Evolutionary conservation across 2,329 filamentous ascomycete species (phyloP).

Genomic region (Diaporthe batatas): DNA sequence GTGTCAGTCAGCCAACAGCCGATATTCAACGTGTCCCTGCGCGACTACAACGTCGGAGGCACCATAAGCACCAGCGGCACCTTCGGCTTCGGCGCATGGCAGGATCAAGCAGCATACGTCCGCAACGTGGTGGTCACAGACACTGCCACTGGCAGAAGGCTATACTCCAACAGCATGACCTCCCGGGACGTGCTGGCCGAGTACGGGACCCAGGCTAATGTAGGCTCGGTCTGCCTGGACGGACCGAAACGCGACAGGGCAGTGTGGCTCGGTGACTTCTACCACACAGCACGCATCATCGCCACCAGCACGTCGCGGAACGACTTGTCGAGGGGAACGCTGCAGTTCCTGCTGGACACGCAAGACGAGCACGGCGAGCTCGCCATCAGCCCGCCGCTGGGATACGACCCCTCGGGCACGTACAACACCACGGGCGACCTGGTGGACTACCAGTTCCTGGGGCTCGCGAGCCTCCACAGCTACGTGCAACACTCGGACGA

Average conservation of each 20-base stretch:
- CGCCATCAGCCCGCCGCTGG: conserved; percentile 39
- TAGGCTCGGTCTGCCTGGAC: conserved; percentile 55
- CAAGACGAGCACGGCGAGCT: background rate
- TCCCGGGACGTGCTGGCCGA: conserved; percentile 49
- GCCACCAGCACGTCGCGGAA: conserved; percentile 51
- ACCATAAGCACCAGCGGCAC: conserved; percentile 47
- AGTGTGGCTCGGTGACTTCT: conserved; percentile 58
- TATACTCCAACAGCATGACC: conserved; percentile 52
- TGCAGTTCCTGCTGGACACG: conserved; percentile 49
- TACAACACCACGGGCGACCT: conserved; percentile 32
- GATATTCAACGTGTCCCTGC: conserved; percentile 42
- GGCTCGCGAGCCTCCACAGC: conserved; percentile 41
- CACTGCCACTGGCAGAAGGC: conserved; percentile 47
- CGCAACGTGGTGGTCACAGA: conserved; percentile 51
- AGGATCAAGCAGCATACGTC: conserved; percentile 55
- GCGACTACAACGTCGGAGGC: conserved; percentile 24
- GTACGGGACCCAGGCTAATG: conserved; percentile 53
- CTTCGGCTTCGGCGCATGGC: conserved; percentile 57
- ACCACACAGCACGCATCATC: conserved; percentile 55
- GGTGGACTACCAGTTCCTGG: conserved; percentile 45
- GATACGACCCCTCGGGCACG: conserved; percentile 40
- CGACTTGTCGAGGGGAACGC: conserved; percentile 52
- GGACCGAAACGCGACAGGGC: conserved; percentile 57
- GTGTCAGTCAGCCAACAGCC: conserved; percentile 48
- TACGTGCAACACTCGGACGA: conserved; percentile 44